A percentile compares a stretch with the other conserved stretches of the same genome.
These are phyloP conservation scores for Davidsoniella virescens DNA, from an alignment of 2,329 filamentous ascomycete species.

Conservation along the genomic window DNA sequence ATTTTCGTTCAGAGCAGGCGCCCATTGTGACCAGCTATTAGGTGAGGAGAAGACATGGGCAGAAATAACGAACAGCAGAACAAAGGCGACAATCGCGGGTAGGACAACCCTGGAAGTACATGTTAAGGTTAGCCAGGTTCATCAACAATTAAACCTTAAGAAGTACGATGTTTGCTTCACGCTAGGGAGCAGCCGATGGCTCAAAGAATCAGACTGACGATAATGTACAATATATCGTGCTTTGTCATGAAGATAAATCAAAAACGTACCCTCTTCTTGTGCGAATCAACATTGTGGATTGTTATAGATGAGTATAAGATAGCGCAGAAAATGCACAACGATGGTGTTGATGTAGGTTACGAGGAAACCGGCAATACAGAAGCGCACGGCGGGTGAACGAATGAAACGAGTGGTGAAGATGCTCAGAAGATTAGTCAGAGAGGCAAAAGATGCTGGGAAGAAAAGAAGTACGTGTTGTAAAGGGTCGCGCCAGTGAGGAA, in stretches of 20 bases:
- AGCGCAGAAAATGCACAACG: too few species aligned
- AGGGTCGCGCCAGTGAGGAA: neutral
- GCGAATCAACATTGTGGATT: slow-evolving; percentile 7
- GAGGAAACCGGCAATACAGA: too few species aligned
- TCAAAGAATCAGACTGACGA: neutral
- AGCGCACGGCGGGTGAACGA: neutral
- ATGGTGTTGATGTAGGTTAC: too few species aligned
- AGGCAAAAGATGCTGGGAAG: neutral
- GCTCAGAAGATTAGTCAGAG: neutral
- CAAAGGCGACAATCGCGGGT: slow-evolving; percentile 9
- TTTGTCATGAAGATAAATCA: neutral
- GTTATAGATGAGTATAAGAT: too few species aligned
- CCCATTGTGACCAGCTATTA: slow-evolving; percentile 11
- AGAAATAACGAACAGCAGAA: slow-evolving; percentile 11
- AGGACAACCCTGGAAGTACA: slow-evolving; percentile 1
- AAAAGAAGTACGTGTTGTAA: neutral
- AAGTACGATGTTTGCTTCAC: neutral
- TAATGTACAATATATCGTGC: neutral
- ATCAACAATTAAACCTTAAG: neutral
- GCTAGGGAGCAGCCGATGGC: neutral
- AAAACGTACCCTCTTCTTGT: slow-evolving; percentile 10
- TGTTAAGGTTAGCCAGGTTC: neutral
- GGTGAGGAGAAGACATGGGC: slow-evolving; percentile 10
- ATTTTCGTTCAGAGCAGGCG: neutral
- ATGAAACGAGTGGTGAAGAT: neutral